Evolutionary conservation across 2,329 filamentous ascomycete species (phyloP), one percentile per base, ranked within the genome.

Genomic region (Nigrospora osmanthi): DNA sequence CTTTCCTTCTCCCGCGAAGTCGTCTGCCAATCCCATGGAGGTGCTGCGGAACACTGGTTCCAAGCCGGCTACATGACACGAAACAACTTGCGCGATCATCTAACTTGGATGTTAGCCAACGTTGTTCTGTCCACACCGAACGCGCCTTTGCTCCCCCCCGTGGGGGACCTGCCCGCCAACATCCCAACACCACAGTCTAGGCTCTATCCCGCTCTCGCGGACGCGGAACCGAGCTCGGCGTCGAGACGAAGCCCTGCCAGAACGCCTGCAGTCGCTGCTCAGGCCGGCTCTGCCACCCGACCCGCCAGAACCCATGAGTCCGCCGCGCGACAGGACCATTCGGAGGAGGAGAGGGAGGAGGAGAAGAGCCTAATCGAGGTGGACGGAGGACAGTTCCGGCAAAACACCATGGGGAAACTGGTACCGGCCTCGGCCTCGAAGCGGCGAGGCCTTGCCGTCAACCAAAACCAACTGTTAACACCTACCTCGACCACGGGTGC

Each of bases 51-150:
- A 65, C 62, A 42, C 39, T 52, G 49, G 62, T 59, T 64, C 58
- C 59, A 58, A 58, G 45, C 62, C 63, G 69, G 58, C 68, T 74
- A 73, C 67, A 81, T 81, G 77, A 81, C 77, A 67, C 75, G 73
- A 59, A 79, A 80, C 65, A 81, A 81, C 58, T 69, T 81, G 48
- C 60, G 64, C 54, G 70, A 76, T 57, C 74, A 81, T 59, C 64
- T 81, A 54, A 66, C 72, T 54, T 81, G 77, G 77, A 67, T 81
- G 56, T 58, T 78, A 55, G 67, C 67, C 54, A 73, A 76, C 60
- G 61, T 66, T 54, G 57, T 54, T 62, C 61, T 52, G 64, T 62
- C 57, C 67, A 68, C 41, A 47, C 65, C 64, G 46, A 60, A 57
- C 49, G 65, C 63, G 51, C 60, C 64, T 46, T 60, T 62, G 49